Evolutionary conservation across 306 rosid genomes (phyloP).

Genomic region (Potentilla sterilis): DNA sequence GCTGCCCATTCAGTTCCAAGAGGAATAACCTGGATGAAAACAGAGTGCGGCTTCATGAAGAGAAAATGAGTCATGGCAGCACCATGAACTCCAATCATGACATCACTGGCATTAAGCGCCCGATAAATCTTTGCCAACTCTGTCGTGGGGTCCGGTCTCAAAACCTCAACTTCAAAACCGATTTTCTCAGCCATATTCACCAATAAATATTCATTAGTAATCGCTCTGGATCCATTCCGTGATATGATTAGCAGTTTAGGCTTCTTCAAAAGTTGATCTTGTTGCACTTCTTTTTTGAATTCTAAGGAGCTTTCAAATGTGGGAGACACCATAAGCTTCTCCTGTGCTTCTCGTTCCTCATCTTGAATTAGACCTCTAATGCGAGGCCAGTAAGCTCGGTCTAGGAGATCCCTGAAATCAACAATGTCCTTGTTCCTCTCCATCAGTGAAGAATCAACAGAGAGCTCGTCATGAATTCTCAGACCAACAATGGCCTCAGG

Average conservation of each 20-base stretch:
- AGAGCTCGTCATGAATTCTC: slow-evolving; percentile 75
- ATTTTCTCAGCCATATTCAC: slow-evolving; percentile 64
- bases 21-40: slow-evolving; percentile 85
- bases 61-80: slow-evolving; percentile 96
- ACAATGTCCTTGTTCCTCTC: slow-evolving; percentile 51
- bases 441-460: slow-evolving; percentile 67
- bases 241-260: slow-evolving; percentile 67
- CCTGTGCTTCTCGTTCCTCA: slow-evolving; percentile 46
- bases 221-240: slow-evolving; percentile 67
- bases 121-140: slow-evolving; percentile 82
- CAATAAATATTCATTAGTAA: slow-evolving; percentile 65
- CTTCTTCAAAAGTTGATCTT: slow-evolving; percentile 24
- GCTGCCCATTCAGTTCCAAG: slow-evolving; percentile 92
- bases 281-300: slow-evolving; percentile 11
- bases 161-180: slow-evolving; percentile 59
- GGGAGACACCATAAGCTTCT: slow-evolving; percentile 29
- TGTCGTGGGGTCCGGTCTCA: slow-evolving; percentile 58
- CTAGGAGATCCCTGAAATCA: slow-evolving; percentile 67
- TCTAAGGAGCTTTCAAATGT: slow-evolving; percentile 29
- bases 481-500: slow-evolving; percentile 80
- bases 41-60: slow-evolving; percentile 66
- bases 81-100: slow-evolving; percentile 92
- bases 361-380: slow-evolving; percentile 48
- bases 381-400: slow-evolving; percentile 75
- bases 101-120: slow-evolving; percentile 68